Percentiles rank a stretch among this genome's conserved stretches.
These are phyloP conservation scores for Xylariaceae sp. DNA, from an alignment of 2,329 filamentous ascomycete genomes.

Conservation along the genomic window DNA sequence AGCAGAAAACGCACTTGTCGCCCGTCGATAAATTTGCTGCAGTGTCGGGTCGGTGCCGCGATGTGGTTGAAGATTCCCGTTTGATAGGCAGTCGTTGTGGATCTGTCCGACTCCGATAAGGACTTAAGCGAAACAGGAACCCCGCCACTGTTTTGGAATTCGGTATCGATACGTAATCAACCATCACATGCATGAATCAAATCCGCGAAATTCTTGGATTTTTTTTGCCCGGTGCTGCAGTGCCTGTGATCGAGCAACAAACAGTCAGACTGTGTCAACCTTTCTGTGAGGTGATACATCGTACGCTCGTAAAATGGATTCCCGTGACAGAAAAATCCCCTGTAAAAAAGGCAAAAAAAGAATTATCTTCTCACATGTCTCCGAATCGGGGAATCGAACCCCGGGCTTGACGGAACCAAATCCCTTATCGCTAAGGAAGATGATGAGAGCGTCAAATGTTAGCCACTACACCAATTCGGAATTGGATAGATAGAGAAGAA, in stretches of 20 bases:
- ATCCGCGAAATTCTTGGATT: too few relatives aligned
- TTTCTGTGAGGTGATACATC: too few relatives aligned
- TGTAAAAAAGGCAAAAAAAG: background rate
- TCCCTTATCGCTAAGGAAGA: background rate
- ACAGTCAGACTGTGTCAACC: too few relatives aligned
- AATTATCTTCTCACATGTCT: slow-evolving; percentile 2
- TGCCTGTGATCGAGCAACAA: too few relatives aligned
- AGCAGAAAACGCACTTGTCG: background rate
- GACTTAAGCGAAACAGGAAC: slow-evolving; percentile 10
- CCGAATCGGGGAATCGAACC: slow-evolving; percentile 30
- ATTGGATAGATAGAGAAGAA: background rate
- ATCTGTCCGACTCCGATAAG: slow-evolving; percentile 4
- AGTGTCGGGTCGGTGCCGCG: background rate
- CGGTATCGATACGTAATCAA: slow-evolving; percentile 8
- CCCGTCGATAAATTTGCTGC: background rate
- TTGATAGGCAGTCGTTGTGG: background rate
- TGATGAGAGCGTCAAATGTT: slow-evolving; percentile 35
- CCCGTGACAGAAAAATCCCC: background rate
- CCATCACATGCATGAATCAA: background rate
- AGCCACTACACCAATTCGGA: slow-evolving; percentile 36
- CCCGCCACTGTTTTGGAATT: background rate
- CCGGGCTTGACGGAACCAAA: slow-evolving; percentile 21
- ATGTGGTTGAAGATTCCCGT: background rate
- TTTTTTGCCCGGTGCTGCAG: too few relatives aligned
- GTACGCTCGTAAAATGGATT: background rate